A percentile compares a stretch with the other conserved stretches of the same genome.
These are phyloP conservation scores for Solanum dulcamara DNA, from an alignment of 257 asterid species.

Conservation along the genomic window DNA sequence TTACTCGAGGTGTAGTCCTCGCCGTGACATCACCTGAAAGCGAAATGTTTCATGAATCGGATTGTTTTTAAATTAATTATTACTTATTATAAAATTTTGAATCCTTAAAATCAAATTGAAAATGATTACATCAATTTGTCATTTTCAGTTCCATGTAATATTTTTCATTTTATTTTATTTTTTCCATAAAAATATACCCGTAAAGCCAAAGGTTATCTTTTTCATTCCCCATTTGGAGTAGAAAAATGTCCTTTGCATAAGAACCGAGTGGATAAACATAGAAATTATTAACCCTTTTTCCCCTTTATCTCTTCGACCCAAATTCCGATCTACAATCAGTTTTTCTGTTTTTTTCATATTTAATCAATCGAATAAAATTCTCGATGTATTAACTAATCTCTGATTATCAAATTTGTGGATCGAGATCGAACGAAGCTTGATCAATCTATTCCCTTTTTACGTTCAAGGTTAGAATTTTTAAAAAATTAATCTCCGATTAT, in stretches of 20 bases:
- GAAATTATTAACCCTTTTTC: background rate
- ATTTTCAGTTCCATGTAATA: background rate
- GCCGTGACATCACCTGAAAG: background rate
- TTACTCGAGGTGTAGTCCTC: background rate
- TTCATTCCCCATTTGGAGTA: background rate
- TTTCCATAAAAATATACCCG: background rate
- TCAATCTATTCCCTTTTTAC: background rate
- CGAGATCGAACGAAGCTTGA: background rate
- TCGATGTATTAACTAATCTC: background rate
- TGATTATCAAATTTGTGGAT: background rate
- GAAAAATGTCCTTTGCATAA: background rate
- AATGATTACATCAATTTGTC: background rate
- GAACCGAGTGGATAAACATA: background rate
- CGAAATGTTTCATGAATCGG: background rate
- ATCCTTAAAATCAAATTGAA: background rate
- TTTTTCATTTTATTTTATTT: background rate
- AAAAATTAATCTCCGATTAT: background rate
- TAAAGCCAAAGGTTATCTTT: background rate
- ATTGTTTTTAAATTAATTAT: background rate
- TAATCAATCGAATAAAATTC: background rate
- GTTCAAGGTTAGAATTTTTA: background rate
- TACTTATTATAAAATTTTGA: background rate
- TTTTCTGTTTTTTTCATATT: background rate
- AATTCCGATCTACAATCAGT: background rate
- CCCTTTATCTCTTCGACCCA: background rate